Evolutionary conservation across 2,329 filamentous ascomycete genomes (phyloP).

Genomic region (Stylonectria norvegica): DNA sequence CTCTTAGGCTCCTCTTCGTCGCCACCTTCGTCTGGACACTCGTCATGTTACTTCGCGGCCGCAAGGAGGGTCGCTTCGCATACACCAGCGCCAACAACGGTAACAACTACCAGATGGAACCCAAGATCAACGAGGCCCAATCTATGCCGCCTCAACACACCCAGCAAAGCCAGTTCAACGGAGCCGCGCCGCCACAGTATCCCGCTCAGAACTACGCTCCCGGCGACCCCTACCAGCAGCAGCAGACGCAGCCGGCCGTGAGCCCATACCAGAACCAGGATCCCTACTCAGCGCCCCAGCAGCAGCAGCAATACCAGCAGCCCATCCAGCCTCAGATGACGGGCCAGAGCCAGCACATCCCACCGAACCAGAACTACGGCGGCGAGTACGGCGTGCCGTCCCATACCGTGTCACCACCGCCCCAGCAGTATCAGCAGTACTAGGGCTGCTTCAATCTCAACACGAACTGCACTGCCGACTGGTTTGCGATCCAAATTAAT

Average conservation of each 20-base stretch:
- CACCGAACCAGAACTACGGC: constrained; percentile 2
- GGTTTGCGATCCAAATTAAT: too few species aligned
- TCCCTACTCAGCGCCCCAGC: constrained; percentile 24
- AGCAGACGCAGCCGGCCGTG: constrained; percentile 23
- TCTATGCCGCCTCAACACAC: constrained; percentile 21
- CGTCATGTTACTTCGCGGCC: constrained; percentile 34
- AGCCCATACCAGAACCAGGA: constrained; percentile 15
- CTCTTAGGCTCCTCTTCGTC: constrained; percentile 40
- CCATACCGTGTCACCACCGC: constrained; percentile 14
- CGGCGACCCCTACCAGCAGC: constrained; percentile 29
- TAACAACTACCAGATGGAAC: constrained; percentile 34
- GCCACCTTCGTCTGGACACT: constrained; percentile 36
- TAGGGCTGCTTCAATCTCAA: too few species aligned
- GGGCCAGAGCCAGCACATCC: constrained; percentile 6
- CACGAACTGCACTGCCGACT: too few species aligned
- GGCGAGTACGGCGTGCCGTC: constrained; percentile 17
- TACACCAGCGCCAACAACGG: constrained; percentile 13
- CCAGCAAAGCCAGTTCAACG: constrained; percentile 14
- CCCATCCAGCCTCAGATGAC: constrained; percentile 8
- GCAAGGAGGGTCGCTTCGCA: constrained; percentile 37
- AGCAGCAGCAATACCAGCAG: constrained; percentile 18
- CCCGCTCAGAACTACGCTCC: constrained; percentile 8
- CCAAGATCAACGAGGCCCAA: constrained; percentile 28
- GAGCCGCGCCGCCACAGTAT: constrained; percentile 1
- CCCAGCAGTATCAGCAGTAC: constrained; percentile 20